A percentile compares a stretch with the other conserved stretches of the same genome.
Conservation (phyloP, 768 basidiomycete species). For the Hypholoma fasciculare region DNA sequence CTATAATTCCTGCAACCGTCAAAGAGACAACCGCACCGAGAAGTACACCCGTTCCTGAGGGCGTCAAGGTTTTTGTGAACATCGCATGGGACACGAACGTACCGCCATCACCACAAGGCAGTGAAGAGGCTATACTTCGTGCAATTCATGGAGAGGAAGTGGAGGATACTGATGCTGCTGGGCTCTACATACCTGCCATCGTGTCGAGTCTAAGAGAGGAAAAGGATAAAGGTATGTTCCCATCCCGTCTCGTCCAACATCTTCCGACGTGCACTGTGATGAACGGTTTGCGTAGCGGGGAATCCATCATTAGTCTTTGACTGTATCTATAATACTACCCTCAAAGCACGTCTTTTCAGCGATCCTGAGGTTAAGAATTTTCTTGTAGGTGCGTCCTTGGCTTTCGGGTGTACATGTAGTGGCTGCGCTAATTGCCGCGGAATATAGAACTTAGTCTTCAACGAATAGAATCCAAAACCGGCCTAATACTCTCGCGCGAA, state of each 20-base stretch:
- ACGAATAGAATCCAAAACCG: constrained; percentile 61
- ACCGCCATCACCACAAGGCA: constrained; percentile 65
- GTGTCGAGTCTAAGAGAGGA: constrained; percentile 65
- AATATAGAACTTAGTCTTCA: constrained; percentile 64
- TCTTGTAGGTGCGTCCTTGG: constrained; percentile 54
- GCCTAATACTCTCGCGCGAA: constrained; percentile 60
- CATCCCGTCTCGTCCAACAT: background rate
- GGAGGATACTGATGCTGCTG: constrained; percentile 38
- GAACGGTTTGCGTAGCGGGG: constrained; percentile 49
- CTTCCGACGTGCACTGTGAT: background rate
- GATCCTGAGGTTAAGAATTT: constrained; percentile 69
- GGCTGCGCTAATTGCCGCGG: no score
- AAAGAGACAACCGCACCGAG: constrained; percentile 4
- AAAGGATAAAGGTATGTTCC: constrained; percentile 64
- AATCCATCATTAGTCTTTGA: constrained; percentile 73
- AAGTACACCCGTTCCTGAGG: constrained; percentile 39
- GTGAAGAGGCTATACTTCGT: constrained; percentile 53
- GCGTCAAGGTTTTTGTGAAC: constrained; percentile 73
- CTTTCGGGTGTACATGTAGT: background rate
- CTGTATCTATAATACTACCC: constrained; percentile 59
- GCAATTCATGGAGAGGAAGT: constrained; percentile 54
- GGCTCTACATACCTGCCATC: constrained; percentile 68
- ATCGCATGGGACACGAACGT: constrained; percentile 69
- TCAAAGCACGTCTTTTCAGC: constrained; percentile 58
- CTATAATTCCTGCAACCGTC: constrained; percentile 27